phyloP scores from a whole-genome alignment of 768 basidiomycete species.

The Filobasidium floriforme region DNA sequence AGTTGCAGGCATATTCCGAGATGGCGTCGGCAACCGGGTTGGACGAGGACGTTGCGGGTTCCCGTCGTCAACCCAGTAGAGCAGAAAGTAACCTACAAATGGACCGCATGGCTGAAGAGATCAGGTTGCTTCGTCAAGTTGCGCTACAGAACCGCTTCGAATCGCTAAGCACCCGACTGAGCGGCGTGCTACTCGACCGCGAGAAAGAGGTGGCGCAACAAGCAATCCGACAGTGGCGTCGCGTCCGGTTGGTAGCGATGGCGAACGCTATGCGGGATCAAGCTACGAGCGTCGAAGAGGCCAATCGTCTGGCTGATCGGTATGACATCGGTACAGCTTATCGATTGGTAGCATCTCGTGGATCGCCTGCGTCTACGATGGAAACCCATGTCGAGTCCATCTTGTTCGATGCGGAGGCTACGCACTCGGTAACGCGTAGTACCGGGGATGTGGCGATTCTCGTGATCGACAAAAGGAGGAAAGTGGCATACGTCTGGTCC shows the following conservation, averaged over 20 bases:
- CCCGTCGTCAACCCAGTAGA: not conserved
- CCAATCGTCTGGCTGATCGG: not conserved
- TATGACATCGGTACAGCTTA: not conserved
- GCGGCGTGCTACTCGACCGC: not conserved
- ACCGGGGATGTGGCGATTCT: not conserved
- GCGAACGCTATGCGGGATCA: not conserved
- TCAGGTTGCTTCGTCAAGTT: conserved; percentile 49
- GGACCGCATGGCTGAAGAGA: conserved; percentile 55
- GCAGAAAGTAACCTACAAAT: not conserved
- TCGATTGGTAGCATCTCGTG: not conserved
- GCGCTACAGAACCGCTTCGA: conserved; percentile 19
- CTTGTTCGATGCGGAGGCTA: conserved; percentile 1
- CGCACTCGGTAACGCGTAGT: not conserved
- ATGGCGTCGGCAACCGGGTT: not conserved
- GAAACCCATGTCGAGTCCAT: conserved; percentile 5
- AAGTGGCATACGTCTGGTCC: not conserved
- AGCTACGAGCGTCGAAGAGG: not conserved
- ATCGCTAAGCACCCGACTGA: not conserved
- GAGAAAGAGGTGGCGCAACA: not conserved
- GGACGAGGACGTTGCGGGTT: not conserved
- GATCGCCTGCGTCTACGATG: not conserved
- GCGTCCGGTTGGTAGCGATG: not conserved
- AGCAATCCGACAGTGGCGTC: not conserved
- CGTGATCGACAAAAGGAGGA: not conserved
- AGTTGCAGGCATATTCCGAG: not conserved